These are phyloP conservation scores for Chenopodium formosanum DNA, from an alignment of 148 eudicot species.

Conservation along the genomic window DNA sequence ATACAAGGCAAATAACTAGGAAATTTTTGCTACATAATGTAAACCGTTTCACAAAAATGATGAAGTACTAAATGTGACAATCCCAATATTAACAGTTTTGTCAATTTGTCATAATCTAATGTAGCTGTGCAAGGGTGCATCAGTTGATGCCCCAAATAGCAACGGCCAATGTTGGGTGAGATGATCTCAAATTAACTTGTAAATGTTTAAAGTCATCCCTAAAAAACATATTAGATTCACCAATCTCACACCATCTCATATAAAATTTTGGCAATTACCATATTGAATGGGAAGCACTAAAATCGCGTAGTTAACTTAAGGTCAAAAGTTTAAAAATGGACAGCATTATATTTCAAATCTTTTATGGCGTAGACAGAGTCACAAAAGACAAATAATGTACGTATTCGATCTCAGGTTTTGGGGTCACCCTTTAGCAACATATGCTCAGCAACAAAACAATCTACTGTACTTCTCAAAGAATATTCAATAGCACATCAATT, in stretches of 20 bases:
- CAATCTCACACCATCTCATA: background rate
- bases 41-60: background rate
- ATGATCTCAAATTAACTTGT: background rate
- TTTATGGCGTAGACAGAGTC: too few relatives aligned
- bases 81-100: background rate
- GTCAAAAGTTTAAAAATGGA: background rate
- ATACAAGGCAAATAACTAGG: background rate
- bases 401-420: too few relatives aligned
- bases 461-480: too few relatives aligned
- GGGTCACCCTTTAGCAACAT: background rate
- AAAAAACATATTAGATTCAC: background rate
- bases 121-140: background rate
- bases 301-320: too few relatives aligned
- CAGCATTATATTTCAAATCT: too few relatives aligned
- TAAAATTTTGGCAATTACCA: background rate
- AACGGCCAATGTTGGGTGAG: background rate
- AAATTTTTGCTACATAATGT: background rate
- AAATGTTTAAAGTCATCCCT: background rate
- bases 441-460: background rate
- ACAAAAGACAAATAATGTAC: too few relatives aligned
- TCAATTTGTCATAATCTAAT: too few relatives aligned
- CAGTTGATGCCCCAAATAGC: too few relatives aligned
- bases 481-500: background rate
- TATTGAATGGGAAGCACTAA: too few relatives aligned
- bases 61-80: too few relatives aligned